Evolutionary conservation across 768 basidiomycete genomes (phyloP).

Genomic region (Naganishia onofrii): DNA sequence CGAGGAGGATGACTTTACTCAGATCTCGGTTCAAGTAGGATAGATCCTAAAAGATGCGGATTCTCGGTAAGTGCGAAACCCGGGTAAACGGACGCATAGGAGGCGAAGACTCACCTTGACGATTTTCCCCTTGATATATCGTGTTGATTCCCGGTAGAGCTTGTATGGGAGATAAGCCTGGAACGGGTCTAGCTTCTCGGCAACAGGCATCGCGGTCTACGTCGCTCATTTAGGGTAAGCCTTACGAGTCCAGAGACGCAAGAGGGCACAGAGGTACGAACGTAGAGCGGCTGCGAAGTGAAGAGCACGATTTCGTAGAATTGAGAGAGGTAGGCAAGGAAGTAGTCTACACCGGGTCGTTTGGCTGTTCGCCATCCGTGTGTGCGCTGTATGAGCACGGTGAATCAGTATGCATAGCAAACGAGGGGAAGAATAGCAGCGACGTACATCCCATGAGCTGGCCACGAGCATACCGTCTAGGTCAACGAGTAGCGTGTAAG

Average conservation of each 20-base stretch:
- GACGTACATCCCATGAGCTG: slow-evolving; percentile 91
- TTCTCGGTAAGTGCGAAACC: slow-evolving; percentile 6
- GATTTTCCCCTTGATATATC: slow-evolving; percentile 72
- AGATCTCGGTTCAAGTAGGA: slow-evolving; percentile 93
- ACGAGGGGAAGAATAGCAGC: background rate
- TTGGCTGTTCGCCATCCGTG: slow-evolving; percentile 97
- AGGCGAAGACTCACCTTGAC: slow-evolving; percentile 69
- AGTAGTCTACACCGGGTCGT: slow-evolving; percentile 96
- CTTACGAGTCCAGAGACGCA: background rate
- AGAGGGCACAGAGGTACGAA: slow-evolving; percentile 54
- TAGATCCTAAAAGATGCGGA: slow-evolving; percentile 62
- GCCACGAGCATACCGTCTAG: slow-evolving; percentile 87
- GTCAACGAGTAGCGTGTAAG: slow-evolving; percentile 86
- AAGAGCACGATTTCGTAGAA: slow-evolving; percentile 98
- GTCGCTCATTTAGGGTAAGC: background rate
- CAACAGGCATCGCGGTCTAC: slow-evolving; percentile 79
- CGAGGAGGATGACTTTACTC: slow-evolving; percentile 80
- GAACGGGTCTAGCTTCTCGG: slow-evolving; percentile 93
- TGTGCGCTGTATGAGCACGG: slow-evolving; percentile 62
- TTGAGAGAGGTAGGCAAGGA: slow-evolving; percentile 92
- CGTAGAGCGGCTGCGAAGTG: slow-evolving; percentile 83
- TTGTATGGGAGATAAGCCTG: slow-evolving; percentile 82
- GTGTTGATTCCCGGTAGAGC: slow-evolving; percentile 88
- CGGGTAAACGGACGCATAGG: background rate
- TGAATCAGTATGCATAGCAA: background rate